phyloP scores from a whole-genome alignment of 257 asterid species.

The Voacanga thouarsii region DNA sequence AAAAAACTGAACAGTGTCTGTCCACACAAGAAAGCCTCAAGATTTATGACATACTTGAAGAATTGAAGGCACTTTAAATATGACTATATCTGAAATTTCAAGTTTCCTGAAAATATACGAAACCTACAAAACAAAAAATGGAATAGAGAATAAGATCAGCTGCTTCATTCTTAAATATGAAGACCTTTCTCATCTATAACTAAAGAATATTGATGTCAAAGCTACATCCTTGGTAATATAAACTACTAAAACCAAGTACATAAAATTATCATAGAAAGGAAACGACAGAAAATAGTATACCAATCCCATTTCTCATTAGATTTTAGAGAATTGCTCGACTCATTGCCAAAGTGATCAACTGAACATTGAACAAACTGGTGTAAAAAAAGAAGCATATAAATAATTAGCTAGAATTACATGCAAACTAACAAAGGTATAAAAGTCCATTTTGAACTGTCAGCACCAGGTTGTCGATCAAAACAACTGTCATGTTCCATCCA shows the following conservation, averaged over 20 bases:
- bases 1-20: neutral
- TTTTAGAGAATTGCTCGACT: neutral
- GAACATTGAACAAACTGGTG: neutral
- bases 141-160: slow-evolving; percentile 11
- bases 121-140: slow-evolving; percentile 46
- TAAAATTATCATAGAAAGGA: neutral
- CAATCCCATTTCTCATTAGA: neutral
- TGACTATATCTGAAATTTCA: slow-evolving; percentile 75
- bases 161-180: too few relatives aligned
- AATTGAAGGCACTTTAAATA: slow-evolving; percentile 76
- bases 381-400: neutral
- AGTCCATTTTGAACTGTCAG: neutral
- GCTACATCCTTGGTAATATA: neutral
- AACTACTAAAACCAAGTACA: neutral
- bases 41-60: slow-evolving; percentile 58
- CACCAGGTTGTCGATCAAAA: neutral
- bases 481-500: neutral
- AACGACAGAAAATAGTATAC: neutral
- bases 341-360: neutral
- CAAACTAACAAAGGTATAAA: neutral
- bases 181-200: neutral
- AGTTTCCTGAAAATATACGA: slow-evolving; percentile 84
- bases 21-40: slow-evolving; percentile 4
- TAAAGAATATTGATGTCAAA: neutral
- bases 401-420: neutral